phyloP scores from a whole-genome alignment of 768 basidiomycete species.

The Boletus subparvulus region DNA sequence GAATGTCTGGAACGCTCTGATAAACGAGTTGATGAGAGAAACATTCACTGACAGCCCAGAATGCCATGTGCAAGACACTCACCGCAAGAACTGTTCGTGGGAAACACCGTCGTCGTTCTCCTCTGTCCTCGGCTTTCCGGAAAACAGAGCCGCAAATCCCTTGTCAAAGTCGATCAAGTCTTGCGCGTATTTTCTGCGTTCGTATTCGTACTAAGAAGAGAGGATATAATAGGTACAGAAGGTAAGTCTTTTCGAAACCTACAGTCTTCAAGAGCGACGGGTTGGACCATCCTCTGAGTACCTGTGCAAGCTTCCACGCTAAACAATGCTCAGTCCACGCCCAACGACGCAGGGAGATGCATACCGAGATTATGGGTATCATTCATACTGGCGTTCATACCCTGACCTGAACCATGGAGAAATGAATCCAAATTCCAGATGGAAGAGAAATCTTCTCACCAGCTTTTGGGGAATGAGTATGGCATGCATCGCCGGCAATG shows the following conservation, averaged over 20 bases:
- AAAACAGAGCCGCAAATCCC: slow-evolving; percentile 63
- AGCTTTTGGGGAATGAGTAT: slow-evolving; percentile 67
- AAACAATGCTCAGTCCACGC: slow-evolving; percentile 47
- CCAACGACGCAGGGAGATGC: slow-evolving; percentile 13
- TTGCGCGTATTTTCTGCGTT: slow-evolving; percentile 66
- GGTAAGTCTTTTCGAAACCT: slow-evolving; percentile 5
- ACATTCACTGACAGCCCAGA: background rate
- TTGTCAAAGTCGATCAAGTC: slow-evolving; percentile 74
- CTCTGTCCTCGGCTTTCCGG: slow-evolving; percentile 58
- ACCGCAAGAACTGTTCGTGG: slow-evolving; percentile 39
- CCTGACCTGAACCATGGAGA: slow-evolving; percentile 50
- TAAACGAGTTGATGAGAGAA: background rate
- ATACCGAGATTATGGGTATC: slow-evolving; percentile 69
- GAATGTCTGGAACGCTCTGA: slow-evolving; percentile 38
- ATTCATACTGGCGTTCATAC: slow-evolving; percentile 77
- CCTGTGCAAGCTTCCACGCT: slow-evolving; percentile 51
- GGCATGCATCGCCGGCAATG: slow-evolving; percentile 76
- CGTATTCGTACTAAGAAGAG: slow-evolving; percentile 60
- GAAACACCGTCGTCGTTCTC: slow-evolving; percentile 35
- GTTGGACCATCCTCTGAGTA: slow-evolving; percentile 42
- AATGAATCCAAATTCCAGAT: background rate
- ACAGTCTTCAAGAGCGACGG: slow-evolving; percentile 42
- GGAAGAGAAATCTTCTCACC: slow-evolving; percentile 33
- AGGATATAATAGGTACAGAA: background rate
- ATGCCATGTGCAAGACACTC: background rate